These are phyloP conservation scores for Tylopilus sp. DNA, from an alignment of 768 basidiomycete species.

Conservation along the genomic window DNA sequence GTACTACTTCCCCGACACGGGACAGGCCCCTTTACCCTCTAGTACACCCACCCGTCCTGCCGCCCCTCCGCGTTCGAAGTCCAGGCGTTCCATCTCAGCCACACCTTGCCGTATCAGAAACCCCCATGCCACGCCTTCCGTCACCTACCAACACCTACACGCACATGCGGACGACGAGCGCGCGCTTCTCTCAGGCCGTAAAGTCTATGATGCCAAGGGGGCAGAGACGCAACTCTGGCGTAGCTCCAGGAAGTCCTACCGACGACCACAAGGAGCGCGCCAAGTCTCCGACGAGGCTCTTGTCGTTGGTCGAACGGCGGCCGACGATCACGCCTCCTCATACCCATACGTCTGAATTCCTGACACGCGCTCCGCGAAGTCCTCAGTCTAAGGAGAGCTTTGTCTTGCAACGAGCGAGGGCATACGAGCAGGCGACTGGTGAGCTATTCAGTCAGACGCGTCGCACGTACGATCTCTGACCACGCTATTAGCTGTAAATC, in stretches of 20 bases:
- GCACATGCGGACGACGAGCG: constrained; percentile 18
- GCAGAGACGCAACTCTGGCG: constrained; percentile 15
- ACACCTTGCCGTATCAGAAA: constrained; percentile 18
- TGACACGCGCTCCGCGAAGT: constrained; percentile 5
- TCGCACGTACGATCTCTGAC: background rate
- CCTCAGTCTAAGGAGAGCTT: constrained; percentile 22
- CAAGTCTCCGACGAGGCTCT: constrained; percentile 8
- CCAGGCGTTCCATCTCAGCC: constrained; percentile 10
- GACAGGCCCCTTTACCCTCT: constrained; percentile 5
- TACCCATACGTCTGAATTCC: constrained; percentile 4
- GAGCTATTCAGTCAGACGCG: background rate
- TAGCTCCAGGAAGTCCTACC: background rate
- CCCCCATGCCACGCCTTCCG: constrained; percentile 11
- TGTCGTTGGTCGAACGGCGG: constrained; percentile 16
- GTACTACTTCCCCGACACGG: constrained; percentile 1
- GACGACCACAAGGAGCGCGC: constrained; percentile 10
- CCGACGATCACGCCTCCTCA: background rate
- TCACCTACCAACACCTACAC: constrained; percentile 8
- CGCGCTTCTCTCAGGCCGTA: constrained; percentile 20
- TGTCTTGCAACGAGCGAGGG: constrained; percentile 29
- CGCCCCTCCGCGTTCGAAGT: constrained; percentile 21
- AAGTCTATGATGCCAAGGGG: constrained; percentile 26
- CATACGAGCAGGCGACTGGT: constrained; percentile 28
- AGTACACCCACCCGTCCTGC: constrained; percentile 1
- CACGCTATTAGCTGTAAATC: background rate